Base-by-base conservation (phyloP, 768 basidiomycete genomes). In the Termitomyces sp. region DNA sequence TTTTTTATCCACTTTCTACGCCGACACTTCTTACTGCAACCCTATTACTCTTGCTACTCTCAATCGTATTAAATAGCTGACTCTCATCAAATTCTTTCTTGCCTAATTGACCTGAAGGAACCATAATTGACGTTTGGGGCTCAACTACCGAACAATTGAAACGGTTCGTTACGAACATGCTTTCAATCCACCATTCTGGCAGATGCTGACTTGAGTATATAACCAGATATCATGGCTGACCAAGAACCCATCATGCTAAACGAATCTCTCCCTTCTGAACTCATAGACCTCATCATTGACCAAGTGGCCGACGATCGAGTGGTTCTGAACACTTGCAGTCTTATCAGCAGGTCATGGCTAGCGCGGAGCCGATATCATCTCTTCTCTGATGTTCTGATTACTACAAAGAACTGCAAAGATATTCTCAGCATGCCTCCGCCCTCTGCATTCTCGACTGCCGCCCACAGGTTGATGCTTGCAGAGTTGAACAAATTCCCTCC, bases 201-300 rank as follows among this genome's bases (percentile, higher is more conserved):
- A 12, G 31, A 23, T 11, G 37, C 49, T 51, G 6, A 40, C 37
- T 14, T 6, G 25, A 51, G n/a, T 51, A 6, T n/a, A 2, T 5
- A 38, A 14, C n/a, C 16, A 51, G 49, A 37, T n/a, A 40, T 51
- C 1, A 51, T 51, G 37, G 35, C 25, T 51, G 2, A 3, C 1
- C 17, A 38, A 51, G 37, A 14, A n/a, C 10, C 27, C n/a, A 32
- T 29, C 11, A 41, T 32, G 35, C 9, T 25, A 2, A 35, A 9
- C n/a, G 17, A 21, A 21, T 37, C 4, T 50, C 52, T 62, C 12
- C 65, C 65, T 17, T 29, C 49, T 25, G 66, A 66, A 19, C 59
- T 66, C 21, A 29, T 58, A 11, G 66, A 65, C 51, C 37, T 56
- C 14, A 56, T 63, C 54, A 63, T 66, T 34, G 66, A 63, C 57